Evolutionary conservation across 495 filamentous ascomycete species (phyloP), one percentile per base, ranked within the genome.

Genomic region (Pseudomonodictys pantanalensis): DNA sequence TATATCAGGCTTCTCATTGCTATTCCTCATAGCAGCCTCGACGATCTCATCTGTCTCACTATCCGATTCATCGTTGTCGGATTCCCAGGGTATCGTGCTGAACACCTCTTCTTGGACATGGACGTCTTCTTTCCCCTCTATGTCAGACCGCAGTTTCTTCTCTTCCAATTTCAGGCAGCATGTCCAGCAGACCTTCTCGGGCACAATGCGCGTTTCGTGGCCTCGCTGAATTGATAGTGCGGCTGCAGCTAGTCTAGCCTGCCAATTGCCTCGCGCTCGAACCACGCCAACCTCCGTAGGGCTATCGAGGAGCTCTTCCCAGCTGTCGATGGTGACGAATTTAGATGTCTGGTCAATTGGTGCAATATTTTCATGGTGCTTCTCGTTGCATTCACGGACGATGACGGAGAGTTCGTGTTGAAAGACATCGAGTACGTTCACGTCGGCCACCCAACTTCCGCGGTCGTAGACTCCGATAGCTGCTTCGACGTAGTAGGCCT

Each of bases 401-500:
- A 41, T 41, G 5, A 12, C 15, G 12, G 38, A 41, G 15, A 41
- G 20, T 12, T 18, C 15, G 20, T 41, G 38, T 18, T 48, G 15
- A 22, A 48, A 29, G 17, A 32, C 10, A 18, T 47, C 72, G 64
- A 64, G 58, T 33, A 76, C 41, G 45, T 78, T 66, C 2, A 77
- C 24, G 39, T 78, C 73, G 2, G 66, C 74, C 2, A 77, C 60
- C 75, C 74, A 77, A 17, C 65, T 25, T 8, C 68, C 68, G 2
- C 62, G 10, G 29, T 76, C 69, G 50, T 73, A 56, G 0, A 75
- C 66, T 1, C 67, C 70, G 20, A 76, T 48, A 0, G 73, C 35
- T 0, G 69, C 52, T 39, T 77, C 74, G 0, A 76, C 48, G 20
- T 70, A 57, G 26, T 58, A 69, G 0, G 60, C 47, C 29, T 71